Evolutionary conservation across 148 eudicot genomes (phyloP).

Genomic region (Cornus florida): DNA sequence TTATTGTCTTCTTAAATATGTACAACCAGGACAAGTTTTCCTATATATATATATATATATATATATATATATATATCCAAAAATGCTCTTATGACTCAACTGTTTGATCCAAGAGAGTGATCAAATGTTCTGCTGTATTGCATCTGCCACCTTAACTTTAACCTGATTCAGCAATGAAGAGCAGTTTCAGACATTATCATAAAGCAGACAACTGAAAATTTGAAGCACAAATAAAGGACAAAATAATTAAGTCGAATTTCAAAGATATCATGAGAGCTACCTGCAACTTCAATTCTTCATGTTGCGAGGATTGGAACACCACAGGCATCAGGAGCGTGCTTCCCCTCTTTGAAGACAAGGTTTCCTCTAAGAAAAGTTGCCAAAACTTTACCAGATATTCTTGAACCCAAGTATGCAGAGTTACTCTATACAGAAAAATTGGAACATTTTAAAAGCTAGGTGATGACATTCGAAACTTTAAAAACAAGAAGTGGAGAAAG

Average conservation of each 20-base stretch:
- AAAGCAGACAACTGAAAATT: neutral
- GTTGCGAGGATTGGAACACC: constrained; percentile 69
- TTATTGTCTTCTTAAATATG: no score
- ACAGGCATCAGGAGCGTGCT: constrained; percentile 77
- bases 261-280: constrained; percentile 8
- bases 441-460: neutral
- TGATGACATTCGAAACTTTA: neutral
- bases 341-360: constrained; percentile 70
- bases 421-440: constrained; percentile 49
- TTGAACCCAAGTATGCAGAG: constrained; percentile 86
- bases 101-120: neutral
- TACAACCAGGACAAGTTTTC: neutral
- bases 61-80: no score
- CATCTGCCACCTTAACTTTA: neutral
- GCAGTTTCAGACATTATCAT: neutral
- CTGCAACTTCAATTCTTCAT: constrained; percentile 18
- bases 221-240: neutral
- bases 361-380: constrained; percentile 88
- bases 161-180: neutral
- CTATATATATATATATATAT: no score
- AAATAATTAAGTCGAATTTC: neutral
- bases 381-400: constrained; percentile 71
- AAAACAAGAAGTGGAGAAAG: neutral
- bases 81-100: neutral
- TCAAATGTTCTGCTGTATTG: neutral